A percentile compares a stretch with the other conserved stretches of the same genome.
These are phyloP conservation scores for Colletotrichum destructivum DNA, from an alignment of 2,329 filamentous ascomycete species.

Conservation along the genomic window DNA sequence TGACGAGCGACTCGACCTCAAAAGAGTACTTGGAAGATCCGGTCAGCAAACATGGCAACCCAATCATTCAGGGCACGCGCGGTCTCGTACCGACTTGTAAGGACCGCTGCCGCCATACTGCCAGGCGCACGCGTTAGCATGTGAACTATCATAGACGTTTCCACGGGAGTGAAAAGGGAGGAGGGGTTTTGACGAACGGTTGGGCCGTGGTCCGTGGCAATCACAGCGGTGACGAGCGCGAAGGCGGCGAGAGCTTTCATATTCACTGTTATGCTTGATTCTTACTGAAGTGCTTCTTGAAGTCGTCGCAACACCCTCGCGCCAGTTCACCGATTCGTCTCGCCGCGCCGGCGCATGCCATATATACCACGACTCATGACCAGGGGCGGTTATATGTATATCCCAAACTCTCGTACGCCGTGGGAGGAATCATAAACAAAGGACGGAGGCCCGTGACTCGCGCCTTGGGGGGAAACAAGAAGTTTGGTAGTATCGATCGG, in stretches of 20 bases:
- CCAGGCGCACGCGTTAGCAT: not conserved
- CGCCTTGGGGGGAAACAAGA: not conserved
- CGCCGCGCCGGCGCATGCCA: not conserved
- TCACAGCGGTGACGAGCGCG: not conserved
- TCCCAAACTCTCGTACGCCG: not conserved
- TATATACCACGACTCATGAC: not conserved
- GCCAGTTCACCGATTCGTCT: no score
- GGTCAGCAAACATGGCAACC: not conserved
- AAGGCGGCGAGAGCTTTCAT: conserved; percentile 20
- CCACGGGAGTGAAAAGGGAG: not conserved
- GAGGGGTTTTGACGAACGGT: not conserved
- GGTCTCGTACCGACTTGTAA: conserved; percentile 21
- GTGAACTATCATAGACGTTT: fast-evolving
- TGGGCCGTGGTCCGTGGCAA: conserved; percentile 23
- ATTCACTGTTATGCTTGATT: not conserved
- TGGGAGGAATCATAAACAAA: not conserved
- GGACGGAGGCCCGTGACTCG: not conserved
- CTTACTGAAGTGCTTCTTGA: not conserved
- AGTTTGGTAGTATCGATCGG: not conserved
- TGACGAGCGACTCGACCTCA: conserved; percentile 31
- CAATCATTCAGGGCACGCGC: fast-evolving
- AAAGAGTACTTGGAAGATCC: conserved; percentile 5
- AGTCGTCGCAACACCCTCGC: not conserved
- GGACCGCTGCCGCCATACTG: conserved; percentile 27
- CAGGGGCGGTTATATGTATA: not conserved